These are phyloP conservation scores for Aspergillus avenaceus DNA, from an alignment of 495 filamentous ascomycete genomes.

Conservation along the genomic window DNA sequence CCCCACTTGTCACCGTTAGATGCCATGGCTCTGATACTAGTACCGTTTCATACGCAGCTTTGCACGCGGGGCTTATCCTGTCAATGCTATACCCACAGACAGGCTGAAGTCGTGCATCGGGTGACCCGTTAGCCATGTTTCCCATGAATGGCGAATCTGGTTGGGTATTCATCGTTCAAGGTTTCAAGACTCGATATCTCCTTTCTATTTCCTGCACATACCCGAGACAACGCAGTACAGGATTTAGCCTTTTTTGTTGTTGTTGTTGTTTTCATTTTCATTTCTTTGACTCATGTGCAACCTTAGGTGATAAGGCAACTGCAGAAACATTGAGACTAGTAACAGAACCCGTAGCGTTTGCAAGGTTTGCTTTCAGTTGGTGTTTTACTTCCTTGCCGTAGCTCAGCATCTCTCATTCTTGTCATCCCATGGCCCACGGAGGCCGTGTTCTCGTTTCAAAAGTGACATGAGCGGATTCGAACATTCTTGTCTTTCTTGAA, in stretches of 20 bases:
- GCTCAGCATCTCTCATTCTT: too few species aligned
- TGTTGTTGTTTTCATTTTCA: too few species aligned
- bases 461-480: neutral
- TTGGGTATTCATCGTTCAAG: neutral
- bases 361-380: neutral
- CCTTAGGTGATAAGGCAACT: neutral
- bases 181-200: constrained; percentile 3
- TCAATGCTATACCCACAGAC: neutral
- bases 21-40: neutral
- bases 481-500: neutral
- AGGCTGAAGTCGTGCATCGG: neutral
- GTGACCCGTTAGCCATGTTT: constrained; percentile 3
- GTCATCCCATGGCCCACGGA: neutral
- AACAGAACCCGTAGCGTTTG: neutral
- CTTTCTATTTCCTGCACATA: constrained; percentile 10
- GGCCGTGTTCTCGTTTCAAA: constrained; percentile 1
- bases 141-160: neutral
- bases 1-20: neutral
- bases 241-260: too few species aligned
- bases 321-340: neutral
- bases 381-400: neutral
- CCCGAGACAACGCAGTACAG: constrained; percentile 10
- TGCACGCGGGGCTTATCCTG: constrained; percentile 7
- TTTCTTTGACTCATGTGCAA: neutral
- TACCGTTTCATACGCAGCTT: constrained; percentile 7